These are phyloP conservation scores for Colletotrichum gigasporum DNA, from an alignment of 2,329 filamentous ascomycete species.

Conservation along the genomic window DNA sequence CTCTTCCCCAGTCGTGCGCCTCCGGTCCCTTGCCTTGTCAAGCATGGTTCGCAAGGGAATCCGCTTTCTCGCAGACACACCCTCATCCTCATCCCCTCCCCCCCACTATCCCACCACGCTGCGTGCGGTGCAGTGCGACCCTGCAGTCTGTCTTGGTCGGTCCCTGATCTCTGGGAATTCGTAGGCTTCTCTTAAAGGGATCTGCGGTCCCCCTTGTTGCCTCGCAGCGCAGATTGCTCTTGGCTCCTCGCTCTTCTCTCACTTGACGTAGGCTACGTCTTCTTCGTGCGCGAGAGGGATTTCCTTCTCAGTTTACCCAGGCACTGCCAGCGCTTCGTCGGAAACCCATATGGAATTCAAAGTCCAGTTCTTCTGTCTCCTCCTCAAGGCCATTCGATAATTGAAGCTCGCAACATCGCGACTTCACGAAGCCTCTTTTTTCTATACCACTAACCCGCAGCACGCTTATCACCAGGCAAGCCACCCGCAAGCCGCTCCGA, in stretches of 20 bases:
- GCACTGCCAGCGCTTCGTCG: neutral
- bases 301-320: neutral
- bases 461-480: neutral
- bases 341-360: conserved; percentile 38
- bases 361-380: conserved; percentile 37
- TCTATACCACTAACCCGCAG: no score
- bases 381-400: conserved; percentile 39
- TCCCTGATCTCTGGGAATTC: conserved; percentile 27
- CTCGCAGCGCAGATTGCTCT: neutral
- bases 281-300: neutral
- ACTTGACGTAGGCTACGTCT: neutral
- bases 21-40: neutral
- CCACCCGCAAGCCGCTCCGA: neutral
- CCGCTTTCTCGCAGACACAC: conserved; percentile 25
- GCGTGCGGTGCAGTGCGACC: conserved; percentile 11
- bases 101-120: conserved; percentile 5
- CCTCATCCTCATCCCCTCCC: neutral
- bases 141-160: conserved; percentile 22
- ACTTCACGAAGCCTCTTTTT: neutral
- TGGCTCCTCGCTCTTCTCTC: neutral
- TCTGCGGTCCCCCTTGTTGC: conserved; percentile 18
- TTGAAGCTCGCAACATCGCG: neutral
- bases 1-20: conserved; percentile 9
- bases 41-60: conserved; percentile 2
- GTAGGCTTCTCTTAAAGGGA: conserved; percentile 8